Base-by-base conservation (phyloP, 805 yeast genomes). In the Debaryomyces hansenii region DNA sequence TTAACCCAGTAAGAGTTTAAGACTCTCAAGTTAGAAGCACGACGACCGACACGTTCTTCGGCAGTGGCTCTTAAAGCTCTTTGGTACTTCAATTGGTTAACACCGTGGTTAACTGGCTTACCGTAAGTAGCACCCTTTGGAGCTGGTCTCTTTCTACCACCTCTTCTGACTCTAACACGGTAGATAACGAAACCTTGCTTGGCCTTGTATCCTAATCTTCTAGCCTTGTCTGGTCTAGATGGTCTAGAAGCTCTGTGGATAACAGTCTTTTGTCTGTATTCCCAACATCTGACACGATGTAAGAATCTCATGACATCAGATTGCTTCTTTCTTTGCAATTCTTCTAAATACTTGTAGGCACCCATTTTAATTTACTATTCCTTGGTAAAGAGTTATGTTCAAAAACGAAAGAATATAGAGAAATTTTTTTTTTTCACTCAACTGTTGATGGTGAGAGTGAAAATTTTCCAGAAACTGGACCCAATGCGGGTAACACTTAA, bases 71-170 rank as follows among this genome's bases (percentile, higher is more conserved):
- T 90, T 78, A 90, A 82, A 57, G 97, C 86, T 80, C 92, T 90
- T 84, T 94, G 99, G 96, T 90, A 91, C 83, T 94, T 94, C 82
- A 94, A 88, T 79, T 94, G 97, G 84, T 84, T 84, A 64, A 94
- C 94, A 89, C 99, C 99, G 83, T 90, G 96, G 96, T 94, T 94
- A 83, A 99, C 94, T 86, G 99, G 99, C 88, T 94, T 94, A 89
- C 99, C 99, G 86, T 94, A 92, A 75, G 98, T 94, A 72, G 97
- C 98, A 89, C 99, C 99, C 94, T 94, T 94, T 82, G 95, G 90
- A 69, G 87, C 97, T 69, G 97, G 97, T 83, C 96, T 90, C 97
- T 94, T 94, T 88, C 99, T 91, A 84, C 92, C 92, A 84, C 99
- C 99, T 82, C 99, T 89, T 83, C 98, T 90, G 70, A 94, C 98